Evolutionary conservation across 306 rosid species (phyloP).

Genomic region (Amphicarpaea edgeworthii): DNA sequence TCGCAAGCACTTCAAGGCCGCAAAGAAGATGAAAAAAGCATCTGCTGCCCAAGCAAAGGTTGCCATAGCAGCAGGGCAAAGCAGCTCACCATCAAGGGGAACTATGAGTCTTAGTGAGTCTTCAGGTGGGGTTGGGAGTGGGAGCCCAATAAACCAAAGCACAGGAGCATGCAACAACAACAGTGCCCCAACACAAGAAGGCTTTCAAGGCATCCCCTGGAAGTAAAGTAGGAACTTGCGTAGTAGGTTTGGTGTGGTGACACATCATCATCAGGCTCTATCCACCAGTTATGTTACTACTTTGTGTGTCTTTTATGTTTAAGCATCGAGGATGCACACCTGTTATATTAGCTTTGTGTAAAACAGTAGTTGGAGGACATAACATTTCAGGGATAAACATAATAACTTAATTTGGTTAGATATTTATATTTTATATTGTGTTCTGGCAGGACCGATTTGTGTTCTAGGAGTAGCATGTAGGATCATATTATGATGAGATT

Average conservation of each 20-base stretch:
- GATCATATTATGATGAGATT: constrained; percentile 17
- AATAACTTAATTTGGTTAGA: constrained; percentile 11
- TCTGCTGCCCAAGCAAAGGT: constrained; percentile 39
- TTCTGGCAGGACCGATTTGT: constrained; percentile 21
- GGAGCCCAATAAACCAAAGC: constrained; percentile 55
- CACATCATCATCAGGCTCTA: not conserved
- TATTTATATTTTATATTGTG: too few species aligned
- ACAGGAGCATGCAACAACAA: constrained; percentile 56
- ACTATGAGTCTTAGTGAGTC: constrained; percentile 62
- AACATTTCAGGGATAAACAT: constrained; percentile 14
- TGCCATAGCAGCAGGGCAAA: constrained; percentile 49
- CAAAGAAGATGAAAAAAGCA: constrained; percentile 40
- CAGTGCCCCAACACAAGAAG: constrained; percentile 53
- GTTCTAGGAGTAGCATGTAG: not conserved
- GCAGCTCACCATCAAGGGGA: constrained; percentile 60
- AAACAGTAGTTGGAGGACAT: constrained; percentile 20
- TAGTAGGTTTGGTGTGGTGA: constrained; percentile 33
- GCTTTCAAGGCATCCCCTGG: constrained; percentile 67
- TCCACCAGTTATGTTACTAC: not conserved
- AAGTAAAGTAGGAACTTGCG: constrained; percentile 59
- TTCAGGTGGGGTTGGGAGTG: constrained; percentile 59
- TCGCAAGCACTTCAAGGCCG: constrained; percentile 53
- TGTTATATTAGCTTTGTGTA: constrained; percentile 46
- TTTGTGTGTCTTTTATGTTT: constrained; percentile 17
- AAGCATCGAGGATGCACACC: constrained; percentile 24